Evolutionary conservation across 306 rosid genomes (phyloP).

Genomic region (Betula pendula): DNA sequence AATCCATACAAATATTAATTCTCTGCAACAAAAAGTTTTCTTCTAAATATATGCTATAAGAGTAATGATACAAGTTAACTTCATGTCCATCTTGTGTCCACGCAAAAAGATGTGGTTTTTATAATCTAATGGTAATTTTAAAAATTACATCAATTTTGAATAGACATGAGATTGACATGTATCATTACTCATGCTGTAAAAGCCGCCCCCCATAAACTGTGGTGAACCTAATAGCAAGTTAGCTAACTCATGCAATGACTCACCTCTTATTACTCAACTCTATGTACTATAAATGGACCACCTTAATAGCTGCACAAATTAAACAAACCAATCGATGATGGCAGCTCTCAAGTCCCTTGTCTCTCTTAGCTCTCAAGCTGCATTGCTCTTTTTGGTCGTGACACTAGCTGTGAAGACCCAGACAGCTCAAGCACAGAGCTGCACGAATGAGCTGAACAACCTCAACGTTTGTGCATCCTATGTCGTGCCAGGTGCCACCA

Average conservation of each 20-base stretch:
- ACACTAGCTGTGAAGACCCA: conserved; percentile 20
- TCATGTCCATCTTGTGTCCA: too few relatives aligned
- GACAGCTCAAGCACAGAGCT: conserved; percentile 43
- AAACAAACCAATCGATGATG: conserved; percentile 28
- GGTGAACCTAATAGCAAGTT: neutral
- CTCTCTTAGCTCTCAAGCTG: conserved; percentile 19
- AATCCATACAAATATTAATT: neutral
- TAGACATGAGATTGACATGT: too few relatives aligned
- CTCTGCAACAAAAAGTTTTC: neutral
- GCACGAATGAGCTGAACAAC: conserved; percentile 43
- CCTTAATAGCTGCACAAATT: neutral
- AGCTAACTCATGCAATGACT: neutral
- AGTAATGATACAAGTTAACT: too few relatives aligned
- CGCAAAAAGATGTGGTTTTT: too few relatives aligned
- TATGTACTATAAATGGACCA: neutral
- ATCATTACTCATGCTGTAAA: too few relatives aligned
- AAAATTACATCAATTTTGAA: too few relatives aligned
- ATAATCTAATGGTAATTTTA: too few relatives aligned
- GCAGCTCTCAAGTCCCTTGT: conserved; percentile 29
- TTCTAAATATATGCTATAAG: too few relatives aligned
- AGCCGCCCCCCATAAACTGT: too few relatives aligned
- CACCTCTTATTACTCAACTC: neutral
- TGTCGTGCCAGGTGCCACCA: conserved; percentile 56
- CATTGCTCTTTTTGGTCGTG: conserved; percentile 31
- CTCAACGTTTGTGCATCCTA: conserved; percentile 59